Evolutionary conservation across 495 filamentous ascomycete genomes (phyloP), one percentile per base, ranked within the genome.

Genomic region (Penicillium crystallinum): DNA sequence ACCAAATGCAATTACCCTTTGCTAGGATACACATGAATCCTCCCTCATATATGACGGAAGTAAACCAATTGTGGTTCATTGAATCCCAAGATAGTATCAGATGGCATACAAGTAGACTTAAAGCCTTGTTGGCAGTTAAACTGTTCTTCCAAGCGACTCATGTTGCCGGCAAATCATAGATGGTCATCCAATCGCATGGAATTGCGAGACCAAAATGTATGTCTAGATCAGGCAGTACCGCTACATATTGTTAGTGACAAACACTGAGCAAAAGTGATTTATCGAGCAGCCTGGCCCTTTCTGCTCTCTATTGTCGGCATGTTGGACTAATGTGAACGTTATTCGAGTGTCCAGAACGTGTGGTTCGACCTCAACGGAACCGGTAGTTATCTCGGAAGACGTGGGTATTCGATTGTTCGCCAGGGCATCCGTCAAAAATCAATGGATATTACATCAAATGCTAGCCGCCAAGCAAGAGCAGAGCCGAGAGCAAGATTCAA

Each of bases 371-470:
- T 36, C 15, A 1, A 2, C 14, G 6, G 6, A 5, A 18, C 34
- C 34, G 9, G 18, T 36, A 17, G 12, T 36, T 15, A 18, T 14
- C 8, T 29, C 14, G 27, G 30, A 27, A 27, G 40, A 18, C 18
- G 9, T 4, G n/a, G 5, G 1, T 10, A 43, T 43, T 29, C 40
- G 23, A 29, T 43, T 43, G 23, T 43, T 43, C 40, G 8, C 23
- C 8, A 29, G 15, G 15, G 9, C 15, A 10, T n/a, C 25, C 15
- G n/a, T 18, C 25, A 43, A 43, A 22, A 18, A 29, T 27, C 23
- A 27, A 27, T 27, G 23, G 23, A 27, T 29, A 43, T 39, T 57
- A 49, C 45, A 34, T 49, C 35, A 30, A 43, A 41, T 40, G 25
- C 37, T 40, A 40, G 47, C 47, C 22, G 36, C 36, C 14, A 49